A percentile compares a stretch with the other conserved stretches of the same genome.
phyloP scores from a whole-genome alignment of 768 basidiomycete species.

The Lactarius quietus region DNA sequence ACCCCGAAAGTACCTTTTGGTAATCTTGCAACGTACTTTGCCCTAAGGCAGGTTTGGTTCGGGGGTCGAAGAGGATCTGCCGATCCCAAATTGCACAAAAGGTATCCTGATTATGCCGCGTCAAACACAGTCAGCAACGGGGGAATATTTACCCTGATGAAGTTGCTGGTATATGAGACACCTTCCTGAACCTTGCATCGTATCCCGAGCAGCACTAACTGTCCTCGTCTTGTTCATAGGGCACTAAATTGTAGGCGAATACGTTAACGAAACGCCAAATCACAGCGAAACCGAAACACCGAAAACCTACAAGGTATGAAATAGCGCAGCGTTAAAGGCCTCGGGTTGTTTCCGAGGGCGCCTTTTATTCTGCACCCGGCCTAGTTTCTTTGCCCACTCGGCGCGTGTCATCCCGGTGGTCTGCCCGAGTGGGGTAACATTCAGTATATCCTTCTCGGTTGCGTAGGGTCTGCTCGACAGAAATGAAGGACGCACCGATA shows the following conservation, averaged over 20 bases:
- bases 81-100: constrained; percentile 78
- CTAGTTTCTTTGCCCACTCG: constrained; percentile 42
- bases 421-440: constrained; percentile 37
- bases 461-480: constrained; percentile 51
- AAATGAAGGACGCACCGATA: constrained; percentile 73
- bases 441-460: constrained; percentile 40
- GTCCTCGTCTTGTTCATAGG: constrained; percentile 73
- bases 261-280: neutral
- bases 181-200: constrained; percentile 60
- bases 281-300: neutral
- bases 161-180: constrained; percentile 76
- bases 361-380: constrained; percentile 37
- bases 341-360: constrained; percentile 34
- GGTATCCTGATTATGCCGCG: constrained; percentile 51
- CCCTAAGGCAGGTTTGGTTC: no score
- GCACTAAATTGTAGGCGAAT: constrained; percentile 43
- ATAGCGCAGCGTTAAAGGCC: constrained; percentile 57
- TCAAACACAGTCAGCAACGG: neutral
- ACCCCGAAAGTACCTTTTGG: constrained; percentile 43
- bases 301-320: constrained; percentile 57
- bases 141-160: constrained; percentile 57
- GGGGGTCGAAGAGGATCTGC: constrained; percentile 68
- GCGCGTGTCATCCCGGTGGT: constrained; percentile 37
- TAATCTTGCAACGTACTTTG: constrained; percentile 87
- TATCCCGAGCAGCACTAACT: constrained; percentile 75